Evolutionary conservation across 148 eudicot genomes (phyloP), one percentile per base, ranked within the genome.

Genomic region (Chenopodium formosanum): DNA sequence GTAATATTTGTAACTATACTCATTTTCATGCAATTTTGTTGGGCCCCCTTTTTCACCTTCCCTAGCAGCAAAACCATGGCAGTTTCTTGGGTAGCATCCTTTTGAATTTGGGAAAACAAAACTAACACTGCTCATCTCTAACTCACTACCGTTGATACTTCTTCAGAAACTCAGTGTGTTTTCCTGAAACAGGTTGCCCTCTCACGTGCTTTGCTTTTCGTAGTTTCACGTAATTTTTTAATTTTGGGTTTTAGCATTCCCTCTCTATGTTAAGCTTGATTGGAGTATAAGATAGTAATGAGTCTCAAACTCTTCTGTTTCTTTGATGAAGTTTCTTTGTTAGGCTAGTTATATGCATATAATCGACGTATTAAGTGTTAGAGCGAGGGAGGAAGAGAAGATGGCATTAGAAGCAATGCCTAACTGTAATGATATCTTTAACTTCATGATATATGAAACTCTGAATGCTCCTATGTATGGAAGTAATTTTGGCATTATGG

Each of bases 351-450:
- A 60, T 77, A 81, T 81, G 80, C 84, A 50, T 67, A 75, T 71
- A 2, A 56, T 17, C 22, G 62, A 17, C 62, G 22, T 56, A 16
- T 17, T 56, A 80, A 50, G 48, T 69, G 53, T 13, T 37, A 37
- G 66, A 13, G 70, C 14, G 53, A 29, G 64, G 34, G n/a, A 82
- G 37, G 65, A 47, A 79, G 17, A 37, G 73, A 29, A 65, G 9
- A 89, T 90, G 95, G 95, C 93, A 11, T 78, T 90, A 79, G 95
- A 95, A 85, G 82, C 99, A 62, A 86, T 94, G 62, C 88, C 92
- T 73, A 81, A 81, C 63, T 81, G 92, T 46, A 92, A 83, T 81
- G 97, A 94, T 75, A 78, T 89, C 80, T 76, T 87, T 50, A 90
- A 91, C 89, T 89, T 83, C 82, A 88, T 92, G 85, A 82, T 91